Percentiles rank a stretch among this genome's conserved stretches.
Evolutionary conservation across 441 rosid genomes (phyloP).

Genomic region (Gossypium lobatum): DNA sequence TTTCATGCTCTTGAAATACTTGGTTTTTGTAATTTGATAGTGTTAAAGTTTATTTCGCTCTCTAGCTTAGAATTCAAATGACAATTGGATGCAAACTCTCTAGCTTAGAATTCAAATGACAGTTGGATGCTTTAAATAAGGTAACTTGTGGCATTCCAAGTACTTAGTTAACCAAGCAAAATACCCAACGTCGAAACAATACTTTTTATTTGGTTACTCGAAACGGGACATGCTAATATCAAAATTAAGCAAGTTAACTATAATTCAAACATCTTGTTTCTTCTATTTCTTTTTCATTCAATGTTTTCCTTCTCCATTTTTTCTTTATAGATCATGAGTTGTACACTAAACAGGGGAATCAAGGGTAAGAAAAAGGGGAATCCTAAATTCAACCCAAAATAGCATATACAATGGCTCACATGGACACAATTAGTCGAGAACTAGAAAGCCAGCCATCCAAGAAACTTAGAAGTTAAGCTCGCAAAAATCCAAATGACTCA

Average conservation of each 20-base stretch:
- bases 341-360: not conserved
- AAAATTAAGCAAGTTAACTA: not conserved
- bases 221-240: not conserved
- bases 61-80: not conserved
- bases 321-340: not conserved
- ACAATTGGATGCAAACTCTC: not conserved
- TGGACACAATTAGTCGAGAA: too few species aligned
- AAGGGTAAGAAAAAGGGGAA: not conserved
- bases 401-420: not conserved
- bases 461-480: too few species aligned
- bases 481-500: not conserved
- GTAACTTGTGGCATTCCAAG: not conserved
- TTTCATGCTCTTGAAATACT: not conserved
- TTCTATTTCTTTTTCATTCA: not conserved
- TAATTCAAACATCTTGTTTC: not conserved
- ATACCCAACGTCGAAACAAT: not conserved
- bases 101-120: not conserved
- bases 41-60: not conserved
- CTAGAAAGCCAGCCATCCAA: too few species aligned
- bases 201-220: not conserved
- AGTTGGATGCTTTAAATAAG: not conserved
- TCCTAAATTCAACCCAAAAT: not conserved
- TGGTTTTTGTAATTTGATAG: not conserved
- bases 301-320: not conserved
- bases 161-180: not conserved